Base-by-base conservation (phyloP, 2,329 filamentous ascomycete species). In the Colletotrichum ledebouriae region DNA sequence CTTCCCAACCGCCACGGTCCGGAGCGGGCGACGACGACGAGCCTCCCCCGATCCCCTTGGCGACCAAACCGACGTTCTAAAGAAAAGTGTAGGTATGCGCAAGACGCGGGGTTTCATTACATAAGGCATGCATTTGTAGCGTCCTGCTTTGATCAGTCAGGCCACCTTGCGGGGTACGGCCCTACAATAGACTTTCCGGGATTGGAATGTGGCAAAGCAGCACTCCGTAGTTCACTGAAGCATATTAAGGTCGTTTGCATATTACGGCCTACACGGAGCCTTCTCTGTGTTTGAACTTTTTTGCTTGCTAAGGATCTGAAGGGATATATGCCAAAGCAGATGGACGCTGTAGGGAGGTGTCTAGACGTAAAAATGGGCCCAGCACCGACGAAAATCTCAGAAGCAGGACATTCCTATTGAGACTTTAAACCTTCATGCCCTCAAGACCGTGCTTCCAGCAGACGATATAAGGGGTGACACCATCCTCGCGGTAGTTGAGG, bases 401-500 rank as follows among this genome's bases (percentile, higher is more conserved):
- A 69, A 67, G 56, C 57, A 67, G 52, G 53, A 58, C 47, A 29
- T 42, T 25, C n/a, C 63, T 42, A 44, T 41, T 20, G 42, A 58
- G 57, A 67, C 55, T 73, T 86, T 95, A 99, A 75, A 98, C 94
- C 93, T 99, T 98, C 87, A 89, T 90, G 85, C 92, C 91, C 75
- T 84, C 86, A 73, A 98, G 83, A 78, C 95, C 96, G 85, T 98
- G 92, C 90, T 98, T 98, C 95, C 94, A 98, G 85, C 97, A 84
- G 74, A 89, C 92, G 76, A 97, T 86, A 80, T 88, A 99, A 70
- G 96, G 96, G 63, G 95, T 98, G 74, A 91, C 82, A 81, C 96
- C 96, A 76, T 98, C 96, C 81, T 97, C 94, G 76, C 96, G 95
- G 89, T 97, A 99, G 89, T 98, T 97, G 79, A 98, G 92, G 74